Percentiles rank a stretch among this genome's conserved stretches.
phyloP scores from a whole-genome alignment of 192 early-diverging fungal genomes.

The Geranomyces michiganensis region DNA sequence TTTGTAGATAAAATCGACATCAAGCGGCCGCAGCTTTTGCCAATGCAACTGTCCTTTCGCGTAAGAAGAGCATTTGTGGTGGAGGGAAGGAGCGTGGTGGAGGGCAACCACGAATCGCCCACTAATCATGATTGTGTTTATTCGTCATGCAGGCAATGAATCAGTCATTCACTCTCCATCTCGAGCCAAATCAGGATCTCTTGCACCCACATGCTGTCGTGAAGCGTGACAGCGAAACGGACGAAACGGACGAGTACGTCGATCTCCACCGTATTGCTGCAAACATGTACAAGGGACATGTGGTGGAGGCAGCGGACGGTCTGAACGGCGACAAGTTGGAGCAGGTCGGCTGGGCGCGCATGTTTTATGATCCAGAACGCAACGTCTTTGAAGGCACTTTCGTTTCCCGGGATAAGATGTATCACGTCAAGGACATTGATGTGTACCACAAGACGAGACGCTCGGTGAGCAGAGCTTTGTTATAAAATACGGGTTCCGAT shows the following conservation, averaged over 20 bases:
- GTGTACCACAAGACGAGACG: conserved; percentile 33
- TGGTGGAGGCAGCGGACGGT: conserved; percentile 8
- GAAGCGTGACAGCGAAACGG: conserved; percentile 1
- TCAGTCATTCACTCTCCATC: conserved; percentile 30
- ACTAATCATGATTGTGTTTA: too few species aligned
- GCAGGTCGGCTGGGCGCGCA: conserved; percentile 32
- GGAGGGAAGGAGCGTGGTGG: too few species aligned
- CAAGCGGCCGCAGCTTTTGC: background rate
- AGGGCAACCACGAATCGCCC: too few species aligned
- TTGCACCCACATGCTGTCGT: conserved; percentile 32
- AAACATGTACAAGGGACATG: conserved; percentile 30
- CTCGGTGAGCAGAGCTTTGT: background rate
- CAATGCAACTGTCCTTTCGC: conserved; percentile 23
- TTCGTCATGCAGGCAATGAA: conserved; percentile 33
- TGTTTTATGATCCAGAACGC: conserved; percentile 13
- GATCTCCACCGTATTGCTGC: conserved; percentile 13
- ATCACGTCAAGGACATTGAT: conserved; percentile 40
- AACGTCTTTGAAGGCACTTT: conserved; percentile 37
- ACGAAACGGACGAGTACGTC: background rate
- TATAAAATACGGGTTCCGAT: background rate
- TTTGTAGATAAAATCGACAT: conserved; percentile 26
- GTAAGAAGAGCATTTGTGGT: conserved; percentile 1
- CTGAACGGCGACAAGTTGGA: background rate
- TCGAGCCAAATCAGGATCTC: conserved; percentile 26
- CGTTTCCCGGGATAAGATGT: conserved; percentile 29